A percentile compares a stretch with the other conserved stretches of the same genome.
Evolutionary conservation across 83 land plant species (phyloP).

Genomic region (Larix sibirica): DNA sequence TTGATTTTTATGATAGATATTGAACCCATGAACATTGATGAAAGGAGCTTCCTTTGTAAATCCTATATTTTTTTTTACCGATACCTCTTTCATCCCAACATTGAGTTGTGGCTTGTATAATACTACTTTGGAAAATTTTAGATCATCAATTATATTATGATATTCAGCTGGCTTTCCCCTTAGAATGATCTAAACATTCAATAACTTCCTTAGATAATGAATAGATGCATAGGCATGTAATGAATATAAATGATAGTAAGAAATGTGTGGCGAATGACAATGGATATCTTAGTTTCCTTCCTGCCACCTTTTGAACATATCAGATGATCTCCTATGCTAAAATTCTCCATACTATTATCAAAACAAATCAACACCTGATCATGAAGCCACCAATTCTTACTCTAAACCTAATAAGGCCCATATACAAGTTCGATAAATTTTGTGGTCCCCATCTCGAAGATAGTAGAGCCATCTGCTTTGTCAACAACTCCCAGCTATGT

Average conservation of each 20-base stretch:
- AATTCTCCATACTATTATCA: no score
- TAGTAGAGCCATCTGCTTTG: conserved; percentile 93
- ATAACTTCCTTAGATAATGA: conserved; percentile 67
- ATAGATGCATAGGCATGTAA: conserved; percentile 86
- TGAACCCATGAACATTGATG: conserved; percentile 77
- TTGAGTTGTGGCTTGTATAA: conserved; percentile 76
- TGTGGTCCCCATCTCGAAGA: conserved; percentile 98
- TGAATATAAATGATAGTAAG: conserved; percentile 59
- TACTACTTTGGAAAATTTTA: conserved; percentile 57
- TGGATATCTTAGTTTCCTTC: no score
- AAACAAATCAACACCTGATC: no score
- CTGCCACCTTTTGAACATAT: no score
- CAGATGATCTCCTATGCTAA: no score
- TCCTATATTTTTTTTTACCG: conserved; percentile 73
- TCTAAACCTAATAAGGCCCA: conserved; percentile 90
- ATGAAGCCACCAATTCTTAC: no score
- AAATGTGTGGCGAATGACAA: conserved; percentile 41
- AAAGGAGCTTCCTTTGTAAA: conserved; percentile 89
- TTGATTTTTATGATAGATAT: conserved; percentile 95
- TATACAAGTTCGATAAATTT: conserved; percentile 97
- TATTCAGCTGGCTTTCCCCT: conserved; percentile 85
- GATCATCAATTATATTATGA: conserved; percentile 62
- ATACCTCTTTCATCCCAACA: conserved; percentile 30
- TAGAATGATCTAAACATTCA: conserved; percentile 71
- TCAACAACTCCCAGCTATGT: conserved; percentile 81